phyloP scores from a whole-genome alignment of 139 green algal species.

The Raphidocelis subcapitata region DNA sequence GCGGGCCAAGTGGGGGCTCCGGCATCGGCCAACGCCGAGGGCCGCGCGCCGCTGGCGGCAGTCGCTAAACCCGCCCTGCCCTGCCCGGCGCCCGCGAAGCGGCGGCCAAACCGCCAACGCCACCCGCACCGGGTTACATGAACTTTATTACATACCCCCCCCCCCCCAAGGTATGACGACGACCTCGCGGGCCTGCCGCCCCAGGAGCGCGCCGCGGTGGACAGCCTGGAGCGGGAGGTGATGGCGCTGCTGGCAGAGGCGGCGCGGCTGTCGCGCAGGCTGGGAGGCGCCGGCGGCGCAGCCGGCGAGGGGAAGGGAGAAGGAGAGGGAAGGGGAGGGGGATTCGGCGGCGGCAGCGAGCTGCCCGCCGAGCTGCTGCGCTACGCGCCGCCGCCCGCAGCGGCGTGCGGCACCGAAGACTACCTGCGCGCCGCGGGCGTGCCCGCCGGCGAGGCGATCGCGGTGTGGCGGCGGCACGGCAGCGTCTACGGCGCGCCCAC shows the following conservation, averaged over 20 bases:
- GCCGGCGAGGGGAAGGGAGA: not conserved
- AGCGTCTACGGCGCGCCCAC: constrained; percentile 31
- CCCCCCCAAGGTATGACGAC: not conserved
- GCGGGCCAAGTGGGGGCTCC: not conserved
- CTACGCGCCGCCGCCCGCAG: constrained; percentile 17
- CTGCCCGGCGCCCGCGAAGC: no score
- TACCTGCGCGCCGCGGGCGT: constrained; percentile 7
- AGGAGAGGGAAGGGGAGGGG: not conserved
- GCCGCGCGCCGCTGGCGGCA: no score
- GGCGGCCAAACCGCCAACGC: no score
- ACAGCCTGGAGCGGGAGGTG: constrained; percentile 30
- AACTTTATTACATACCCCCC: not conserved
- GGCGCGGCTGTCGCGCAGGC: not conserved
- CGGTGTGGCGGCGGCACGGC: constrained; percentile 41
- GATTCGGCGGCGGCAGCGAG: not conserved
- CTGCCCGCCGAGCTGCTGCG: constrained; percentile 5
- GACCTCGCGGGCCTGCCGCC: not conserved
- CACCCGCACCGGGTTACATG: no score
- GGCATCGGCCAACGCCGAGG: no score
- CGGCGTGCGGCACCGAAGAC: constrained; percentile 1
- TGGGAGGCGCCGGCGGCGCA: not conserved
- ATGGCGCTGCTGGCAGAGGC: constrained; percentile 20
- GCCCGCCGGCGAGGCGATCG: constrained; percentile 25
- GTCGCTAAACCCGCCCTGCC: no score
- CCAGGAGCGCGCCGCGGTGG: constrained; percentile 4